Conservation (phyloP, 768 basidiomycete species). For the Kwoniella dendrophila region DNA sequence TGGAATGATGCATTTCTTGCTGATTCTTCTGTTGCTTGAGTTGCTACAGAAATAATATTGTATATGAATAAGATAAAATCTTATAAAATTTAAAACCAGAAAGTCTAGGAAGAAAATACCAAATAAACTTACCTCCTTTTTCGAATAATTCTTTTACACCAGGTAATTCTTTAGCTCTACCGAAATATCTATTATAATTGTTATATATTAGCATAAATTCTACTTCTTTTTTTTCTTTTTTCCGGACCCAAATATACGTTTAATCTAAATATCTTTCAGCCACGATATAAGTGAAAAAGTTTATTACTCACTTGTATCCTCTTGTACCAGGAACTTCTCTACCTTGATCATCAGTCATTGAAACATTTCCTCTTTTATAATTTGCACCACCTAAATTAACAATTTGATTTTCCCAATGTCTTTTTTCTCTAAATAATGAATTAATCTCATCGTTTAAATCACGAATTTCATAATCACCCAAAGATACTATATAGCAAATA, state of each 20-base stretch:
- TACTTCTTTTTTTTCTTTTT: neutral
- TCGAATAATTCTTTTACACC: slow-evolving; percentile 94
- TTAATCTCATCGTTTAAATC: slow-evolving; percentile 98
- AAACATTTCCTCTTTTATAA: slow-evolving; percentile 82
- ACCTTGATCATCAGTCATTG: slow-evolving; percentile 92
- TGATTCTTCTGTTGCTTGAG: slow-evolving; percentile 84
- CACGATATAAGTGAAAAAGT: neutral
- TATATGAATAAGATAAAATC: neutral
- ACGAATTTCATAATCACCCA: slow-evolving; percentile 93
- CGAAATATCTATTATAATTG: slow-evolving; percentile 75
- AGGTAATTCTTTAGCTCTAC: slow-evolving; percentile 91
- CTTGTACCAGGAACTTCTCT: slow-evolving; percentile 95
- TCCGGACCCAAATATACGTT: too few relatives aligned
- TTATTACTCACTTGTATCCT: slow-evolving; percentile 80
- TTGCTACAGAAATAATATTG: slow-evolving; percentile 27
- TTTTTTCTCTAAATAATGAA: slow-evolving; percentile 88
- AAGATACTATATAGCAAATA: slow-evolving; percentile 64
- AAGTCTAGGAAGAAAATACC: neutral
- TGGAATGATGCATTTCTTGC: slow-evolving; percentile 74
- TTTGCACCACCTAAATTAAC: slow-evolving; percentile 95
- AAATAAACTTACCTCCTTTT: slow-evolving; percentile 65
- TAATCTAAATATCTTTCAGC: too few relatives aligned
- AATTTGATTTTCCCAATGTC: slow-evolving; percentile 98
- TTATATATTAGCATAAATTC: neutral
- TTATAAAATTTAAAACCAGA: neutral